These are phyloP conservation scores for Diaporthe aspalathi DNA, from an alignment of 2,329 filamentous ascomycete species.

Conservation along the genomic window DNA sequence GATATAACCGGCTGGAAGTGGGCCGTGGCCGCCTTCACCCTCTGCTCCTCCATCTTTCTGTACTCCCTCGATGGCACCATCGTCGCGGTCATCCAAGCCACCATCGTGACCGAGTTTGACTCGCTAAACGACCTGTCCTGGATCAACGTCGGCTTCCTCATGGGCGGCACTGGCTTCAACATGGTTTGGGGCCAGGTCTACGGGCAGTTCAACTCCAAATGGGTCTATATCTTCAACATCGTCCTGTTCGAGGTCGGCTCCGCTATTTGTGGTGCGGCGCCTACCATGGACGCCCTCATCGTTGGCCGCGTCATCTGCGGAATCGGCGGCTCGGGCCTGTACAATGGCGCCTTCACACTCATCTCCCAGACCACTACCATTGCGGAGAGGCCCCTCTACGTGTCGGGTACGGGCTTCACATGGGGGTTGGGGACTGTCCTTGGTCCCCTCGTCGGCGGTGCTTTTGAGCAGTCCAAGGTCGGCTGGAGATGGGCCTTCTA, in stretches of 20 bases:
- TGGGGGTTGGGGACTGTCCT: constrained; percentile 32
- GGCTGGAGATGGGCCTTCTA: constrained; percentile 38
- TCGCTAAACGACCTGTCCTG: neutral
- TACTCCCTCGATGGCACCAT: neutral
- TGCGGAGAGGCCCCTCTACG: neutral
- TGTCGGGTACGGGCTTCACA: neutral
- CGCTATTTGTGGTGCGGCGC: neutral
- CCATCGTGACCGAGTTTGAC: neutral
- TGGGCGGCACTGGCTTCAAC: neutral
- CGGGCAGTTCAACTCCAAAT: neutral
- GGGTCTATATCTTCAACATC: neutral
- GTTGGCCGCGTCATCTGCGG: neutral
- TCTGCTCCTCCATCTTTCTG: neutral
- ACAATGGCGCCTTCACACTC: neutral
- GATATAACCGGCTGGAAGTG: neutral
- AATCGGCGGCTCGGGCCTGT: neutral
- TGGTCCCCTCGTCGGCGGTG: constrained; percentile 34
- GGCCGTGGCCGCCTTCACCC: neutral
- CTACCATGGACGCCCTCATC: neutral
- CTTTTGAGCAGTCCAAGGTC: constrained; percentile 7
- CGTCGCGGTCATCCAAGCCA: neutral
- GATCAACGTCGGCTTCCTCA: neutral
- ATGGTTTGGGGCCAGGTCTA: neutral
- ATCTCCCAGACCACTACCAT: neutral
- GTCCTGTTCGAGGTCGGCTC: neutral